Evolutionary conservation across 2,329 filamentous ascomycete species (phyloP), one percentile per base, ranked within the genome.

Genomic region (Pezizomycotina sp.): DNA sequence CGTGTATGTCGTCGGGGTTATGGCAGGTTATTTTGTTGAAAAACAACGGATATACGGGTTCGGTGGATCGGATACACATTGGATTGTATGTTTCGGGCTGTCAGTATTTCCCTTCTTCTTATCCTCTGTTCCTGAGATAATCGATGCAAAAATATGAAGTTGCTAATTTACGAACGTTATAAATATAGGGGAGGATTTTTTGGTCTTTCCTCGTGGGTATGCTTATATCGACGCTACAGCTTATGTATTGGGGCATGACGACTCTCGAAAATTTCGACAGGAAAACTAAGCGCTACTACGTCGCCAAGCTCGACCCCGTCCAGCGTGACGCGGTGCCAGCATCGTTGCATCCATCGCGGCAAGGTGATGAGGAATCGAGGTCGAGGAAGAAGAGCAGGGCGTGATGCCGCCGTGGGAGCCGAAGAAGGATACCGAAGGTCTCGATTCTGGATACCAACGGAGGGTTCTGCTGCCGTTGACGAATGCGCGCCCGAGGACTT

Each of bases 201-300:
- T 16, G 41, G 41, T 10, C 27, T 44, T 44, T 44, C 20, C 31
- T 44, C 21, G 31, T 36, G 12, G 41, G 41, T 15, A 44, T 44
- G 41, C 34, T 36, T 22, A 30, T 44, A 18, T 31, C 41, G 14
- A 44, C 36, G 18, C 20, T 37, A 6, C 41, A 44, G 27, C 36
- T 39, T 36, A 34, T 40, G n/a, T 44, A 40, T 19, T 44, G 41
- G 41, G 41, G 41, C 5, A 32, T 25, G 15, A 36, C 22, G 6
- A 44, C 41, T 5, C 38, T 44, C 20, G 41, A 44, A 34, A 44
- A 40, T 23, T 44, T 44, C 31, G 41, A 44, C 19, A 34, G 41
- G 22, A 44, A 37, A 20, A 44, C 41, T 9, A 44, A 44, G 25
- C 41, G 41, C 1, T 44, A 44, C 23, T 44, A 36, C 26, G 30